Percentiles rank a stretch among this genome's conserved stretches.
phyloP scores from a whole-genome alignment of 345 rosid species.

The Chamaenerion angustifolium region DNA sequence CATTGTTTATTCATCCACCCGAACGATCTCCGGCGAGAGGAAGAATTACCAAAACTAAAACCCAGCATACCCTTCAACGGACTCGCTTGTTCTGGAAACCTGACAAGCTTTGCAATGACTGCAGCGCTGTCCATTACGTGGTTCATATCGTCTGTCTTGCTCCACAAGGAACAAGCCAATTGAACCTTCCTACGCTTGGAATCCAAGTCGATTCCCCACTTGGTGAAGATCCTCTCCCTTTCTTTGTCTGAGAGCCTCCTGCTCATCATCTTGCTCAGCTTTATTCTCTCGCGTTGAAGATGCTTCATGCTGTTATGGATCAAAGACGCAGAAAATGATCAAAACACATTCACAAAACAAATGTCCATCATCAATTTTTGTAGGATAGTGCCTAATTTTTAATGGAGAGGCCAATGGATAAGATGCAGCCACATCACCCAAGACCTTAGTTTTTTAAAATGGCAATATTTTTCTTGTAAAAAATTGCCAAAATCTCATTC shows the following conservation, averaged over 20 bases:
- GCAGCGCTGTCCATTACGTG: conserved; percentile 60
- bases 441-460: too few relatives aligned
- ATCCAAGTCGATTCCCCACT: conserved; percentile 58
- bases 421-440: too few relatives aligned
- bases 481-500: too few relatives aligned
- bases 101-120: conserved; percentile 64
- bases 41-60: conserved; percentile 64
- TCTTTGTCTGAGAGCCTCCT: conserved; percentile 57
- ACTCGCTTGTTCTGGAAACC: conserved; percentile 67
- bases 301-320: conserved; percentile 42
- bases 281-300: conserved; percentile 57
- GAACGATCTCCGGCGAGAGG: conserved; percentile 33
- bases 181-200: conserved; percentile 73
- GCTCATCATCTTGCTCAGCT: conserved; percentile 76
- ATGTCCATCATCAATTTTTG: too few relatives aligned
- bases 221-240: conserved; percentile 48
- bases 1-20: conserved; percentile 57
- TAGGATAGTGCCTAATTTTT: too few relatives aligned
- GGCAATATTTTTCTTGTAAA: too few relatives aligned
- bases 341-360: neutral
- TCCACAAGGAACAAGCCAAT: conserved; percentile 62
- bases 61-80: conserved; percentile 85
- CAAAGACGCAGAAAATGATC: neutral
- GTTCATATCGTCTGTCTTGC: conserved; percentile 37
- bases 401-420: too few relatives aligned